Evolutionary conservation across 768 basidiomycete genomes (phyloP).

Genomic region (Lactarius indigo): DNA sequence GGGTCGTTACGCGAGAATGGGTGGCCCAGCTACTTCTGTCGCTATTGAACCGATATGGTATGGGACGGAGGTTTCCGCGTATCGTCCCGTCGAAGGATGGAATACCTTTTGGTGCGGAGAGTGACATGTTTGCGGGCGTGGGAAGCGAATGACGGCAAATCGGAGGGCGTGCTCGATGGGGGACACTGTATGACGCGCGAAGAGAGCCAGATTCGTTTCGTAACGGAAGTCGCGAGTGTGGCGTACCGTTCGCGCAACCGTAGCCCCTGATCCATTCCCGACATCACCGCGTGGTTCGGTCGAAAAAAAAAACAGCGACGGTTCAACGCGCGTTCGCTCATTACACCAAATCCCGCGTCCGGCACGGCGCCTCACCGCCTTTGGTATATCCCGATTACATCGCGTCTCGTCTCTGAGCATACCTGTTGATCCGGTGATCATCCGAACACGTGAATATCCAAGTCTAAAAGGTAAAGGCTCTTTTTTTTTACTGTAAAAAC

Average conservation of each 20-base stretch:
- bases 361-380: not conserved
- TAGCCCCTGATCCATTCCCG: constrained; percentile 1
- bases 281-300: not conserved
- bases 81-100: not conserved
- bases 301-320: not conserved
- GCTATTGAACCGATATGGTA: not conserved
- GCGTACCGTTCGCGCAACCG: not conserved
- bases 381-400: not conserved
- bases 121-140: not conserved
- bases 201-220: not conserved
- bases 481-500: not conserved
- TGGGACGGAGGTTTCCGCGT: not conserved
- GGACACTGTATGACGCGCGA: constrained; percentile 12
- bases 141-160: not conserved
- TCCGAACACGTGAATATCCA: not conserved
- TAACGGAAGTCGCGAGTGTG: not conserved
- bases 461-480: not conserved
- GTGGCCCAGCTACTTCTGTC: not conserved
- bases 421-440: not conserved
- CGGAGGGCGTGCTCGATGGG: not conserved
- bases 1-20: not conserved
- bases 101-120: not conserved
- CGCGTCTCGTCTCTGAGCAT: not conserved
- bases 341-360: not conserved
- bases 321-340: not conserved